These are phyloP conservation scores for Hyaloscypha hepaticicola DNA, from an alignment of 495 filamentous ascomycete species.

Conservation along the genomic window DNA sequence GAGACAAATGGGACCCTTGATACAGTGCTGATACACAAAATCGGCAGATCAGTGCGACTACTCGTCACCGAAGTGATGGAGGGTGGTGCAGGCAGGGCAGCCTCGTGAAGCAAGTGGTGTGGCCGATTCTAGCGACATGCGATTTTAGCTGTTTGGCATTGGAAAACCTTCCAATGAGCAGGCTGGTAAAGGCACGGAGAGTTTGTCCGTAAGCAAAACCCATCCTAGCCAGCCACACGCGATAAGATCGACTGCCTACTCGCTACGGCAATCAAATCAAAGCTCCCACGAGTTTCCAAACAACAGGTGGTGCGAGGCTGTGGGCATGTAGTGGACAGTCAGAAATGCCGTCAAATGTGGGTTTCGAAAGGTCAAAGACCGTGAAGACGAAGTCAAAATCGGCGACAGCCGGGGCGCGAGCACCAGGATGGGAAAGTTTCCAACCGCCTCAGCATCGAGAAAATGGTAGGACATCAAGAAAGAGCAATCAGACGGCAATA, in stretches of 20 bases:
- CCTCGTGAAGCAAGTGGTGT: neutral
- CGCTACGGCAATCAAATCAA: constrained; percentile 5
- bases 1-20: neutral
- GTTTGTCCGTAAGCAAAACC: neutral
- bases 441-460: neutral
- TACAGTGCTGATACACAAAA: neutral
- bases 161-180: neutral
- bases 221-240: neutral
- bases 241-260: neutral
- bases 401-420: neutral
- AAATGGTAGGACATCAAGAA: neutral
- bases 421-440: neutral
- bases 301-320: neutral
- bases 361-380: neutral
- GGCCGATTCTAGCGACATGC: neutral
- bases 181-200: neutral
- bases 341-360: constrained; percentile 2
- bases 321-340: neutral
- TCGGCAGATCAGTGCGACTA: neutral
- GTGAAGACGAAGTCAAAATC: neutral
- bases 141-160: neutral
- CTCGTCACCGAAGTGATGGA: neutral
- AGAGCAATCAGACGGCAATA: neutral
- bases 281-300: neutral
- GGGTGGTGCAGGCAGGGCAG: no score